A percentile compares a stretch with the other conserved stretches of the same genome.
phyloP scores from a whole-genome alignment of 805 yeast species.

The Metschnikowia reukaufii region DNA sequence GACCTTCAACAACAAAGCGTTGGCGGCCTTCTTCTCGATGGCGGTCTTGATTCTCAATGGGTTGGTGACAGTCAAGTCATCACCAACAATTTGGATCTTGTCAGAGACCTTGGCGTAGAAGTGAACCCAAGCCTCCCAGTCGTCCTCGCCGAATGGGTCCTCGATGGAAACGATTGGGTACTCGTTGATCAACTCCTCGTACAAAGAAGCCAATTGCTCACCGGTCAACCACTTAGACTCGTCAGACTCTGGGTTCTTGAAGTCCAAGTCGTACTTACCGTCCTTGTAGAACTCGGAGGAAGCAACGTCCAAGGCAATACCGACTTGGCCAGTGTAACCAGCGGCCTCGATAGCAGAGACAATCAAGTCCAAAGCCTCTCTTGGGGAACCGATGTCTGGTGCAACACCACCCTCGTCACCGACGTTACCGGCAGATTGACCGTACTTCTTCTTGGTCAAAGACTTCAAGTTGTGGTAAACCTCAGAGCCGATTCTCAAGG shows the following conservation, averaged over 20 bases:
- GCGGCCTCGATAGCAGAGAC: slow-evolving; percentile 85
- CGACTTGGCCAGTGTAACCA: slow-evolving; percentile 91
- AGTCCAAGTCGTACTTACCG: slow-evolving; percentile 96
- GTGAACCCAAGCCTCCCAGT: slow-evolving; percentile 97
- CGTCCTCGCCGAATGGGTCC: slow-evolving; percentile 99
- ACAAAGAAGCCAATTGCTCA: slow-evolving; percentile 80
- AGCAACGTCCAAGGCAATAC: slow-evolving; percentile 94
- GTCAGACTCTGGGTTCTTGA: slow-evolving; percentile 96
- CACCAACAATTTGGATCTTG: slow-evolving; percentile 89
- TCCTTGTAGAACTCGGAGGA: slow-evolving; percentile 97
- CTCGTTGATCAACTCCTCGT: slow-evolving; percentile 74
- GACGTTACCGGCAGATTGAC: slow-evolving; percentile 98
- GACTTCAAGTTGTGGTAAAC: slow-evolving; percentile 96
- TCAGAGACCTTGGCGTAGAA: slow-evolving; percentile 69
- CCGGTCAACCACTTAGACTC: slow-evolving; percentile 88
- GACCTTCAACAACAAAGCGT: slow-evolving; percentile 93
- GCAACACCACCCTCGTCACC: slow-evolving; percentile 99
- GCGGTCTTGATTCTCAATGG: slow-evolving; percentile 92
- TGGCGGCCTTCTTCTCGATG: slow-evolving; percentile 93
- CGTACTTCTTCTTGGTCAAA: slow-evolving; percentile 91
- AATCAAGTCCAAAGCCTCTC: slow-evolving; percentile 96
- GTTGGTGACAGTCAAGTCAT: slow-evolving; percentile 98
- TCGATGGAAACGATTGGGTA: slow-evolving; percentile 98
- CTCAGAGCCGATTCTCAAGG: slow-evolving; percentile 95
- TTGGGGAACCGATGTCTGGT: slow-evolving; percentile 92